phyloP scores from a whole-genome alignment of 805 yeast genomes.

The Saturnispora mendoncae region DNA sequence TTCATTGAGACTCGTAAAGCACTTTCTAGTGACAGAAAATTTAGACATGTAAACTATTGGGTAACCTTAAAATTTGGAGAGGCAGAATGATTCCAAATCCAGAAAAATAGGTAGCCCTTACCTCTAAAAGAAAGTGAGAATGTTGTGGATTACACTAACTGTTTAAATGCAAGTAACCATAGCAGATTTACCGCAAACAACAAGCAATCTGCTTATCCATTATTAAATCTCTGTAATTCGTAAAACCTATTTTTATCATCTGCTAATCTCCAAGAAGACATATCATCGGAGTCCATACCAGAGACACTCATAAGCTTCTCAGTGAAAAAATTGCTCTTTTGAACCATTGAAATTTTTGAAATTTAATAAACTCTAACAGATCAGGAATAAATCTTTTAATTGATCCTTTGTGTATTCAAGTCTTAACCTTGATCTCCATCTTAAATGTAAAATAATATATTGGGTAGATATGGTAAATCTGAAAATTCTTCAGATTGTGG shows the following conservation, averaged over 20 bases:
- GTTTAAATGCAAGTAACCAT: too few species aligned
- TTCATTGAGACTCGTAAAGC: too few species aligned
- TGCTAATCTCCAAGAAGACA: constrained; percentile 54
- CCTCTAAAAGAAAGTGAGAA: too few species aligned
- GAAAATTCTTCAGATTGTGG: constrained; percentile 75
- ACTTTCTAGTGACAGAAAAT: too few species aligned
- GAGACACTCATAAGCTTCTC: constrained; percentile 76
- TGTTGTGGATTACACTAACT: too few species aligned
- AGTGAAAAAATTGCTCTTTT: constrained; percentile 82
- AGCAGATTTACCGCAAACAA: too few species aligned
- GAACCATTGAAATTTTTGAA: constrained; percentile 90
- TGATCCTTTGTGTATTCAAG: constrained; percentile 95
- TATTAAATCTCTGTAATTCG: constrained; percentile 61
- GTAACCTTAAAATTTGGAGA: too few species aligned
- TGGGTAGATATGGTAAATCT: constrained; percentile 73
- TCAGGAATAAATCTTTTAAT: constrained; percentile 67
- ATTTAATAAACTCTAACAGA: constrained; percentile 81
- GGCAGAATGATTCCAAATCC: too few species aligned
- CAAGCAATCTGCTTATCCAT: too few species aligned
- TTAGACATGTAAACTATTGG: too few species aligned
- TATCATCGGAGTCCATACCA: constrained; percentile 50
- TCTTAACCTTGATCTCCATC: constrained; percentile 80
- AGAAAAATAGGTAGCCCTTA: too few species aligned
- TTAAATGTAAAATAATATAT: constrained; percentile 73
- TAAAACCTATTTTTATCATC: constrained; percentile 77